Conservation (phyloP, 768 basidiomycete species). For the Mycena vulgaris region DNA sequence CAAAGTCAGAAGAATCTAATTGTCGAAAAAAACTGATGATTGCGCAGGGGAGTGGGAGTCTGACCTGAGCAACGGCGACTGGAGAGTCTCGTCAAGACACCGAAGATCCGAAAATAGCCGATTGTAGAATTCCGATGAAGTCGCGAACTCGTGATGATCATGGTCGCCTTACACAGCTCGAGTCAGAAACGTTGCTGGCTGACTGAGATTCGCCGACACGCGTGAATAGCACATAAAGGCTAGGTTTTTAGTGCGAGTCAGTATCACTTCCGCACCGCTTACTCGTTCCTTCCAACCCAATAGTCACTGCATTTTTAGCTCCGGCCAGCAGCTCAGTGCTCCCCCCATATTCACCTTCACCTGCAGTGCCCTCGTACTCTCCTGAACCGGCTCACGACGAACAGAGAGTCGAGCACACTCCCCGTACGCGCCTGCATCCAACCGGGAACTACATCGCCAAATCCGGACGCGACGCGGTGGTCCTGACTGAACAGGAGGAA, state of each 20-base stretch:
- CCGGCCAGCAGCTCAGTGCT: no score
- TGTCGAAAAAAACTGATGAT: no score
- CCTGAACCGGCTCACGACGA: constrained; percentile 67
- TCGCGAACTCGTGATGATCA: constrained; percentile 7
- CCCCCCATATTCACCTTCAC: constrained; percentile 71
- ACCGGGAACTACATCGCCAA: constrained; percentile 59
- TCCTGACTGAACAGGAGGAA: constrained; percentile 64
- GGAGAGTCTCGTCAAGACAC: no score
- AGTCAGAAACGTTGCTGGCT: constrained; percentile 20
- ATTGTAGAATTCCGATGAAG: neutral
- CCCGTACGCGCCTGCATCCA: constrained; percentile 40
- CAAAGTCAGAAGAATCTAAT: no score
- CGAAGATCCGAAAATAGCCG: neutral
- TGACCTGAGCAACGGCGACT: no score
- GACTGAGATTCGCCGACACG: neutral
- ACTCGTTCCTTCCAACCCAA: no score
- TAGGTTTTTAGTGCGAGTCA: neutral
- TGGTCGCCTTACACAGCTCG: no score
- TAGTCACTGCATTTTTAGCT: no score
- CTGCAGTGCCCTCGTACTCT: constrained; percentile 72
- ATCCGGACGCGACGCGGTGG: constrained; percentile 56
- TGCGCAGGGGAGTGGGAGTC: no score
- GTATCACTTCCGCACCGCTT: no score
- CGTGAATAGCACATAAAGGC: constrained; percentile 27
- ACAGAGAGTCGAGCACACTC: constrained; percentile 66